Conservation (phyloP, 169 alveolate genomes). For the Cyclospora cayetanensis region DNA sequence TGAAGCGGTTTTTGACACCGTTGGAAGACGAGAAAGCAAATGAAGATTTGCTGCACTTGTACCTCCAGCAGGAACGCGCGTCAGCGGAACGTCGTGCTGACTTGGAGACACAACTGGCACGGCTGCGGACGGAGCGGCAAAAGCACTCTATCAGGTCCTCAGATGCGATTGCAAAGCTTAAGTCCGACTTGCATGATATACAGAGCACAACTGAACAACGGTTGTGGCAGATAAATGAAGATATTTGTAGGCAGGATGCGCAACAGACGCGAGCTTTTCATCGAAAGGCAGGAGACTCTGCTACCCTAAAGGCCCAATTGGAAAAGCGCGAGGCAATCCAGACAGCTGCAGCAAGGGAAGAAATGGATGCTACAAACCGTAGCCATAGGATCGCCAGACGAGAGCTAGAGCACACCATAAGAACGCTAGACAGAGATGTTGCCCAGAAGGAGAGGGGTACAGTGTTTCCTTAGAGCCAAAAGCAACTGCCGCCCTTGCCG, state of each 20-base stretch:
- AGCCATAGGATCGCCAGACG: constrained; percentile 50
- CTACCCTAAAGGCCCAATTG: constrained; percentile 42
- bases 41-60: constrained; percentile 58
- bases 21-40: constrained; percentile 69
- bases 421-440: constrained; percentile 49
- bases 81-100: constrained; percentile 65
- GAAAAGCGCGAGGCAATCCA: constrained; percentile 35
- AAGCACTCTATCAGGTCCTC: constrained; percentile 44
- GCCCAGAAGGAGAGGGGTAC: constrained; percentile 47
- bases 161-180: constrained; percentile 65
- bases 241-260: constrained; percentile 34
- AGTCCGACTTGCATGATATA: constrained; percentile 69
- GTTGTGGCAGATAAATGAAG: constrained; percentile 56
- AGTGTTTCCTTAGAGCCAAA: not conserved
- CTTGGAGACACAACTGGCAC: constrained; percentile 68
- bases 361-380: constrained; percentile 35
- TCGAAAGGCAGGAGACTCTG: constrained; percentile 8
- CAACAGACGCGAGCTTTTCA: constrained; percentile 56
- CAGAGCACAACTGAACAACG: constrained; percentile 57
- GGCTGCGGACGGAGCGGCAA: constrained; percentile 64
- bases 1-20: constrained; percentile 58
- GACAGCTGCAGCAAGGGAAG: constrained; percentile 52
- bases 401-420: constrained; percentile 55
- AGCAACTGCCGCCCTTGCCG: not conserved
- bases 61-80: constrained; percentile 55